Base-by-base conservation (phyloP, 2,329 filamentous ascomycete species). In the Moelleriella libera region DNA sequence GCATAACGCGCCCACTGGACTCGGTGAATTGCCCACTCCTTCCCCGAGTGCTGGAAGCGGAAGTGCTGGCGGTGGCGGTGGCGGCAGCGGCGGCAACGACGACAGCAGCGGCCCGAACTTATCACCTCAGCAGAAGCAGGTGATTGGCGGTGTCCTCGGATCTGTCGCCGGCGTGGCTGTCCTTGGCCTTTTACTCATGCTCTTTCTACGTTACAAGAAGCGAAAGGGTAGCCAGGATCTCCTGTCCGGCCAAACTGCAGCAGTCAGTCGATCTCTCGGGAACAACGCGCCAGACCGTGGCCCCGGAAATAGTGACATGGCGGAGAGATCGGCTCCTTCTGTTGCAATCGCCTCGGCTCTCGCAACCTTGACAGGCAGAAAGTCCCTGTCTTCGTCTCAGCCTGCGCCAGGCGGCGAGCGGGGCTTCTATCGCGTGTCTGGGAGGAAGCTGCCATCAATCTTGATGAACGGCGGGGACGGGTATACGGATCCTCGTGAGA, bases 361-460 rank as follows among this genome's bases (percentile, higher is more conserved):
- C n/a, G 68, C 71, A 2, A 67, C 60, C 41, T 55, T 76, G 37
- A 64, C 68, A 5, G 62, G 66, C 32, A 72, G 69, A 49, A 65
- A 62, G 57, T 51, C 51, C 45, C 51, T 60, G 45, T 43, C 48
- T 45, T 54, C 52, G 52, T 45, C 57, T 57, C 12, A 58, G 59
- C 41, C 65, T 66, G 37, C 61, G 58, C 29, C 48, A 10, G 45
- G 44, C 2, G 69, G 66, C 30, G 78, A 83, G 56, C 67, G 69
- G 50, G 76, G 78, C 1, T 84, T 84, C 58, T 75, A 81, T 51
- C 75, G 78, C 31, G 74, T 84, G 2, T 80, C 80, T 5, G 80
- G 80, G 51, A 72, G 73, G 55, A 83, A 83, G 56, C 60, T 84
- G 48, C 75, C 76, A 4, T 78, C 80, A 2, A 79, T 83, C 8